Conservation (phyloP, 257 asterid genomes). For the Salvia hispanica region DNA sequence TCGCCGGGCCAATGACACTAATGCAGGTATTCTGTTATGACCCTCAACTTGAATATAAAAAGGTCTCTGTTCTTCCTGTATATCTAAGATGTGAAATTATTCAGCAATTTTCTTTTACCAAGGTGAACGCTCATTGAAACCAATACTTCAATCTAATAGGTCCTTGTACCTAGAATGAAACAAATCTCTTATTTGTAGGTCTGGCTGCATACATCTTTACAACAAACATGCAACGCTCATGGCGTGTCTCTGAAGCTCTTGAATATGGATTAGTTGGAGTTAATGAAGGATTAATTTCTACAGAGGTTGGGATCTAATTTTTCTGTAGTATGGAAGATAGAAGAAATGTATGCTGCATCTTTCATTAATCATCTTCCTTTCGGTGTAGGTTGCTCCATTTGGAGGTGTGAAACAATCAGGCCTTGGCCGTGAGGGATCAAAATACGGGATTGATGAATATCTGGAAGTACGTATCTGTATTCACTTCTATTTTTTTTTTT, state of each 20-base stretch:
- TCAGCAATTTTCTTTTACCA: neutral
- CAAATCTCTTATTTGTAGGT: slow-evolving; percentile 46
- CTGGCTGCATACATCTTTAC: slow-evolving; percentile 94
- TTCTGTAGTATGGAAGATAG: slow-evolving; percentile 3
- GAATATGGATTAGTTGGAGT: slow-evolving; percentile 98
- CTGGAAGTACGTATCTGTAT: slow-evolving; percentile 56
- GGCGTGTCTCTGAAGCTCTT: slow-evolving; percentile 97
- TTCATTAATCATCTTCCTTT: slow-evolving; percentile 20
- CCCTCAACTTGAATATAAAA: slow-evolving; percentile 19
- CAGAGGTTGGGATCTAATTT: slow-evolving; percentile 64
- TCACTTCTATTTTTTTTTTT: neutral
- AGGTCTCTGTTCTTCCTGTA: slow-evolving; percentile 3
- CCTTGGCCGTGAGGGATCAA: slow-evolving; percentile 98
- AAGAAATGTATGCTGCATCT: slow-evolving; percentile 5
- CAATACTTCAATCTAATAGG: neutral
- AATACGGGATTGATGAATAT: slow-evolving; percentile 92
- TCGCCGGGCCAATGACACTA: slow-evolving; percentile 82
- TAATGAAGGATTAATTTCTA: slow-evolving; percentile 91
- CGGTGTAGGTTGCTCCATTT: slow-evolving; percentile 82
- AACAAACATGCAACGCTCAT: slow-evolving; percentile 66
- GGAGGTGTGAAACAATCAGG: slow-evolving; percentile 97
- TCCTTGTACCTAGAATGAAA: slow-evolving; percentile 19
- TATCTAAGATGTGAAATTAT: slow-evolving; percentile 20
- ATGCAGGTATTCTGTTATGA: slow-evolving; percentile 59
- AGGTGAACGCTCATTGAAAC: slow-evolving; percentile 5